Evolutionary conservation across 345 rosid genomes (phyloP), one percentile per base, ranked within the genome.

Genomic region (Adansonia digitata): DNA sequence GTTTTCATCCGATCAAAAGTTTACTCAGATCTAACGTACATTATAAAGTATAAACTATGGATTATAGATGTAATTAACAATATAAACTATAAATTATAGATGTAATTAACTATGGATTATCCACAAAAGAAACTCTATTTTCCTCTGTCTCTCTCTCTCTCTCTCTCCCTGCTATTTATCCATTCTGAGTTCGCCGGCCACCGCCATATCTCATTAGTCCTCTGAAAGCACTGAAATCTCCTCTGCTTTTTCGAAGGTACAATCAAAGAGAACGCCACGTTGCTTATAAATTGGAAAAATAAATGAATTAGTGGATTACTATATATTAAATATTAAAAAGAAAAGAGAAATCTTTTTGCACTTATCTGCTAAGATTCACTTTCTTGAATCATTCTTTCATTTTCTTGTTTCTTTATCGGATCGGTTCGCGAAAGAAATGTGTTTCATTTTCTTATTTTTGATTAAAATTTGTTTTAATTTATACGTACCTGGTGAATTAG

Each of bases 121-220:
- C 1, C 1, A 46, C 7, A 52, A n/a, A 52, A 20, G 1, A 35
- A 7, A 12, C 56, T 46, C 0, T 17, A 2, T 26, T 37, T 40
- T 55, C 20, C n/a, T 29, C 10, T 27, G 52, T 39, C 59, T 37
- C 66, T 42, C 42, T 48, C n/a, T n/a, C n/a, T n/a, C n/a, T n/a
- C 76, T 52, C 57, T 13, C 48, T 52, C 57, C 35, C 81, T 56
- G 70, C 7, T 24, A 18, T 48, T 81, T 84, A 85, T 82, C 84
- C 79, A 26, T 59, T 74, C 75, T 24, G 57, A 37, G 71, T 70
- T 80, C 76, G 77, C 85, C 84, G 72, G 63, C 77, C 69, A 42
- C 82, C 77, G 82, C 75, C 80, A 57, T 75, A 63, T 76, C 70
- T 49, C 63, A 26, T 45, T 74, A 34, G 64, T 29, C 71, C 12